These are phyloP conservation scores for Naganishia vishniacii DNA, from an alignment of 768 basidiomycete species.

Conservation along the genomic window DNA sequence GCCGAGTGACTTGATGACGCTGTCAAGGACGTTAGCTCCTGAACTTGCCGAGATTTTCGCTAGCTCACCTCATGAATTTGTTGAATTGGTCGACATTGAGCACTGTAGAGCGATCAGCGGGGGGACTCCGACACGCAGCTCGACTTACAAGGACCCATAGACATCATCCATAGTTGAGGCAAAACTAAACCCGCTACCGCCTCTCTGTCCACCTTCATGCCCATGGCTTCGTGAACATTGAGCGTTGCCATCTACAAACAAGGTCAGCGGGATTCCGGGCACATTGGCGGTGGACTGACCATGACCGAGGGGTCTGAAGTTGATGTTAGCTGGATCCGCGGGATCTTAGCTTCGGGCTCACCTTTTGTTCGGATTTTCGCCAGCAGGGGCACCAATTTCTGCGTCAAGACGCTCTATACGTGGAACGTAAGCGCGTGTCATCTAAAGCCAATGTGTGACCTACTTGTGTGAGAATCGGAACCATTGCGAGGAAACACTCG, in stretches of 20 bases:
- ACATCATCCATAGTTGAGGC: constrained; percentile 94
- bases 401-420: constrained; percentile 63
- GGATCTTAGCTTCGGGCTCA: constrained; percentile 19
- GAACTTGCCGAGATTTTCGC: constrained; percentile 42
- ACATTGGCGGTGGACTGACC: constrained; percentile 51
- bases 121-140: background rate
- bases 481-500: constrained; percentile 46
- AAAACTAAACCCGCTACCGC: constrained; percentile 70
- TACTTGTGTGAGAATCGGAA: constrained; percentile 47
- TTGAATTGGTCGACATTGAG: constrained; percentile 66
- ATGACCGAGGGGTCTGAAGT: constrained; percentile 77
- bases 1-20: constrained; percentile 53
- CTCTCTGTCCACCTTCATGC: constrained; percentile 85
- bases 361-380: constrained; percentile 87
- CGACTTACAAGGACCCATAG: constrained; percentile 79
- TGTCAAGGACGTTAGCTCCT: constrained; percentile 12
- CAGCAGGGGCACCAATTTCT: constrained; percentile 88
- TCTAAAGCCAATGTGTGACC: background rate
- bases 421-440: background rate
- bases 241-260: constrained; percentile 69
- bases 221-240: constrained; percentile 92
- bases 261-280: constrained; percentile 5
- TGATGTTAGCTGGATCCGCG: constrained; percentile 9
- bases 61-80: constrained; percentile 72
- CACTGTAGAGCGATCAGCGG: constrained; percentile 33